phyloP scores from a whole-genome alignment of 169 alveolate genomes.

The Plasmodium gonderi region DNA sequence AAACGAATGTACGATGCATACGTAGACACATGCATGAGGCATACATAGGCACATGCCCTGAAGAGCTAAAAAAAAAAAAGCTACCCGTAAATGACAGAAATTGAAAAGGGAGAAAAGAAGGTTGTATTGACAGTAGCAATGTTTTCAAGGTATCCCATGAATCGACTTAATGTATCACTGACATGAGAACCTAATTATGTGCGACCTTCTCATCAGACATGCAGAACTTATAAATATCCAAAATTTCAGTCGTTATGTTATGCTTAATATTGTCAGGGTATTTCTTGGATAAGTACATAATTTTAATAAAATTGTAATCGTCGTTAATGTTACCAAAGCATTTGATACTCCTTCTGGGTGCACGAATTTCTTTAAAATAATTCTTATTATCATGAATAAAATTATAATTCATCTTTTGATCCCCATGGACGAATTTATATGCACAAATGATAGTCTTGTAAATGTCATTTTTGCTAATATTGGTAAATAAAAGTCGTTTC shows the following conservation, averaged over 20 bases:
- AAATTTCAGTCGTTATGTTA: slow-evolving; percentile 32
- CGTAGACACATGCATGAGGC: too few species aligned
- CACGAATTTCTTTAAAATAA: slow-evolving; percentile 10
- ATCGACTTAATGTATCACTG: too few species aligned
- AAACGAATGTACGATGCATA: too few species aligned
- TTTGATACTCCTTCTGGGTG: neutral
- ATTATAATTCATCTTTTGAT: slow-evolving; percentile 27
- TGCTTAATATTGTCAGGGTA: slow-evolving; percentile 52
- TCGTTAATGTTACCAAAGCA: neutral
- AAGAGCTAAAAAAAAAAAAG: too few species aligned
- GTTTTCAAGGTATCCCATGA: too few species aligned
- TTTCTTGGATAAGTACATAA: slow-evolving; percentile 3
- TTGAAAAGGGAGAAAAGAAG: too few species aligned
- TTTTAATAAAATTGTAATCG: slow-evolving; percentile 6
- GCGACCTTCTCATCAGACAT: neutral
- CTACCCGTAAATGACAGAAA: too few species aligned
- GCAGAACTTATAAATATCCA: neutral
- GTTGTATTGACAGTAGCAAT: too few species aligned
- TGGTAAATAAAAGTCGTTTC: slow-evolving; percentile 20
- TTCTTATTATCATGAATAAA: slow-evolving; percentile 10
- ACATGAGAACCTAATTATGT: too few species aligned
- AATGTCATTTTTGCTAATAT: slow-evolving; percentile 29
- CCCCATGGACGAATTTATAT: slow-evolving; percentile 1
- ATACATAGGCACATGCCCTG: too few species aligned
- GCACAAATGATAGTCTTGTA: slow-evolving; percentile 43